These are phyloP conservation scores for Hylodesmum podocarpum DNA, from an alignment of 306 rosid species.

Conservation along the genomic window DNA sequence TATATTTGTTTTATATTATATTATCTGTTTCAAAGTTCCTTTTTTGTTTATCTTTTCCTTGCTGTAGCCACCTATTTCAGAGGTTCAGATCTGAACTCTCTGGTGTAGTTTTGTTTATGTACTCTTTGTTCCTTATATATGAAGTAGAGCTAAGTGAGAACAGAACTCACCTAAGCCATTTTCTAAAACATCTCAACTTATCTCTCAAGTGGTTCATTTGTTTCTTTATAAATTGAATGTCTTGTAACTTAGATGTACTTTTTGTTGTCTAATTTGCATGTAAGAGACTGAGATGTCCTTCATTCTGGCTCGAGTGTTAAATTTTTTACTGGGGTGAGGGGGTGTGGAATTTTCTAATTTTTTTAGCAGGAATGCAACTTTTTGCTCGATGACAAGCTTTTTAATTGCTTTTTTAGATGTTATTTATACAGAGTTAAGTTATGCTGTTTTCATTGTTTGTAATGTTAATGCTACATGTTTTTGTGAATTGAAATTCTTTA, in stretches of 20 bases:
- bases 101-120: too few species aligned
- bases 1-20: too few species aligned
- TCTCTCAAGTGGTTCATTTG: background rate
- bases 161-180: too few species aligned
- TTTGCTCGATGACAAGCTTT: background rate
- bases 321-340: background rate
- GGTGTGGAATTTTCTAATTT: background rate
- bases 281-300: background rate
- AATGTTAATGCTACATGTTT: background rate
- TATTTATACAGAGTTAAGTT: background rate
- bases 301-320: background rate
- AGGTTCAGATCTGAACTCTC: too few species aligned
- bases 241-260: background rate
- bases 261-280: background rate
- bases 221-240: background rate
- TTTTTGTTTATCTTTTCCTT: too few species aligned
- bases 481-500: background rate
- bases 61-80: too few species aligned
- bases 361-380: background rate
- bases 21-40: too few species aligned
- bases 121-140: too few species aligned
- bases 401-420: background rate
- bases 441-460: background rate
- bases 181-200: too few species aligned
- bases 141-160: too few species aligned